Evolutionary conservation across 257 asterid genomes (phyloP), one percentile per base, ranked within the genome.

Genomic region (Apocynum venetum): DNA sequence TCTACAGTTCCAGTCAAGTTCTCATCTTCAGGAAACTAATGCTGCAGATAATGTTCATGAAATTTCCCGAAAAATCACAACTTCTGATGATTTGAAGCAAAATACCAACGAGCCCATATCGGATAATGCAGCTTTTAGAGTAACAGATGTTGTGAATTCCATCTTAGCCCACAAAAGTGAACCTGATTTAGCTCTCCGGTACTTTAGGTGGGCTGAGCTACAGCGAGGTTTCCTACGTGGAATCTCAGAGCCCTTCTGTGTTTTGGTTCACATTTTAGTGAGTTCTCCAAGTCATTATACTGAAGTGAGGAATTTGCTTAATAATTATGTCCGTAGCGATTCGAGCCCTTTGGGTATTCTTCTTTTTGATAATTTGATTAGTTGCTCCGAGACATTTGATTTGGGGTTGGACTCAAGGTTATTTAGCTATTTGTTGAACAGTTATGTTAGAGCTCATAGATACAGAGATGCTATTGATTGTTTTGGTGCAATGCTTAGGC

Each of bases 231-330:
- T 86, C 77, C 59, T 82, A 43, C 87, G 83, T 46, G 87, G 85
- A 59, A 72, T 78, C 14, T 85, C 89, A 65, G 96, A 86, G 41
- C 88, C 93, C 64, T 86, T 91, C 73, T 84, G 86, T 83, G 85
- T 92, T 79, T 82, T 94, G 83, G 83, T 92, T 65, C 93, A 89
- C 81, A 94, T 94, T 80, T 89, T 92, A 76, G 87, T 86, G 72
- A 86, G 86, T 82, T 88, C 88, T 76, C 78, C 79, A 1, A 25
- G 64, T 46, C 89, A 89, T 81, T 81, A 66, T n/a, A 43, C 25
- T 25, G 63, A 63, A 14, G 92, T 90, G 56, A 79, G 85, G 63
- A 78, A 76, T 40, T 80, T 92, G 72, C 78, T 94, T 71, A 76
- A 80, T 75, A 75, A 83, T 59, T 76, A 76, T 76, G 80, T 86